Conservation (phyloP, 2,329 filamentous ascomycete genomes). For the Atkinsonella hypoxylon region DNA sequence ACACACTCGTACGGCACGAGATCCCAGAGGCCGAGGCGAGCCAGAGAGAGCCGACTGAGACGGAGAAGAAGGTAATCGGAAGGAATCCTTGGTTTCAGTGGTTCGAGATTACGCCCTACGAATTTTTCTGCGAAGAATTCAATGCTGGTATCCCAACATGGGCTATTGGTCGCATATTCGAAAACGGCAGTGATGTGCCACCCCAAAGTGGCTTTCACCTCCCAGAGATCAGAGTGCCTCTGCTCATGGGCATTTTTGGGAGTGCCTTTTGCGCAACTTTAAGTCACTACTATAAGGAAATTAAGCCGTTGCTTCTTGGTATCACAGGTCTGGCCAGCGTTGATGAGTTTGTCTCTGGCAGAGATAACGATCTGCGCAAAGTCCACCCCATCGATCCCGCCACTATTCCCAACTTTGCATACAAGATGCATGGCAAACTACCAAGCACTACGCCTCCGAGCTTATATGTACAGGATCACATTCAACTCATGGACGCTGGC, state of each 20-base stretch:
- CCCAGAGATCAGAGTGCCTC: slow-evolving; percentile 72
- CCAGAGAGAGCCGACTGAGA: slow-evolving; percentile 4
- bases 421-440: slow-evolving; percentile 66
- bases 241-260: slow-evolving; percentile 90
- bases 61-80: slow-evolving; percentile 35
- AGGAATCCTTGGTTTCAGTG: slow-evolving; percentile 90
- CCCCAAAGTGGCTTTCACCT: slow-evolving; percentile 56
- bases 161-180: slow-evolving; percentile 77
- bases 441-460: slow-evolving; percentile 67
- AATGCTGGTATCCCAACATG: slow-evolving; percentile 87
- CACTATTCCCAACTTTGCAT: slow-evolving; percentile 77
- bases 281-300: slow-evolving; percentile 90
- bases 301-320: slow-evolving; percentile 68
- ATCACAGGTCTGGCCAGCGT: slow-evolving; percentile 64
- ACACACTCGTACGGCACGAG: slow-evolving; percentile 89
- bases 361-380: slow-evolving; percentile 74
- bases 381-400: slow-evolving; percentile 93
- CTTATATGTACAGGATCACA: slow-evolving; percentile 57
- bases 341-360: slow-evolving; percentile 71
- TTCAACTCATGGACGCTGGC: slow-evolving; percentile 88
- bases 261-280: slow-evolving; percentile 93
- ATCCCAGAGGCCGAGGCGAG: slow-evolving; percentile 53
- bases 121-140: slow-evolving; percentile 91
- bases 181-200: slow-evolving; percentile 43
- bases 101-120: slow-evolving; percentile 92